A percentile compares a stretch with the other conserved stretches of the same genome.
Conservation (phyloP, 805 yeast genomes). For the Zygosaccharomyces siamensis region DNA sequence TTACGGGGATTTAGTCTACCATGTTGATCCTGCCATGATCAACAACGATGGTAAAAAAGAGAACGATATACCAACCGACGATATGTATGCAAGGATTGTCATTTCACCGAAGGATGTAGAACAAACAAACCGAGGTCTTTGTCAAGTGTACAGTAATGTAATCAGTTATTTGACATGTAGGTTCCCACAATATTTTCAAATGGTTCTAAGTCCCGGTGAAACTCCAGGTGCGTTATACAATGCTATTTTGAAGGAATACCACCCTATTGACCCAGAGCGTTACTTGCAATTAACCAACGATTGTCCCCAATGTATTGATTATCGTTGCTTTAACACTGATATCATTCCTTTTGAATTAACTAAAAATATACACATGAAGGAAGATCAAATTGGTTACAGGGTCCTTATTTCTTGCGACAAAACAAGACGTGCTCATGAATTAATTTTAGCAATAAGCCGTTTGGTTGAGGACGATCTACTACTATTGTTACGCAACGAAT, state of each 20-base stretch:
- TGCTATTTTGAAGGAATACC: conserved; percentile 38
- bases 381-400: conserved; percentile 16
- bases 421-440: conserved; percentile 20
- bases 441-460: conserved; percentile 26
- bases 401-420: conserved; percentile 15
- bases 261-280: conserved; percentile 34
- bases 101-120: conserved; percentile 19
- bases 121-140: conserved; percentile 36
- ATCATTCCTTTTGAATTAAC: conserved; percentile 14
- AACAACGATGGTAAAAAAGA: conserved; percentile 5
- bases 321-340: conserved; percentile 13
- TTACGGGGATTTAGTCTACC: conserved; percentile 19
- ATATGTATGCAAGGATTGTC: conserved; percentile 19
- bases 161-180: conserved; percentile 41
- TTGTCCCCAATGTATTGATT: conserved; percentile 8
- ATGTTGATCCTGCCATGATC: conserved; percentile 20
- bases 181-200: conserved; percentile 51
- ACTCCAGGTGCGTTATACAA: conserved; percentile 31
- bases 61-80: conserved; percentile 18
- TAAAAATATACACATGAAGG: conserved; percentile 6
- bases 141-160: conserved; percentile 45
- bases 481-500: conserved; percentile 42
- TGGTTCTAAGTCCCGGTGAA: conserved; percentile 20
- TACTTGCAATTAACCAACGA: conserved; percentile 15
- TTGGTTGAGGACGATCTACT: conserved; percentile 62